Conservation (phyloP, 2,329 filamentous ascomycete genomes). For the Metarhizium album region DNA sequence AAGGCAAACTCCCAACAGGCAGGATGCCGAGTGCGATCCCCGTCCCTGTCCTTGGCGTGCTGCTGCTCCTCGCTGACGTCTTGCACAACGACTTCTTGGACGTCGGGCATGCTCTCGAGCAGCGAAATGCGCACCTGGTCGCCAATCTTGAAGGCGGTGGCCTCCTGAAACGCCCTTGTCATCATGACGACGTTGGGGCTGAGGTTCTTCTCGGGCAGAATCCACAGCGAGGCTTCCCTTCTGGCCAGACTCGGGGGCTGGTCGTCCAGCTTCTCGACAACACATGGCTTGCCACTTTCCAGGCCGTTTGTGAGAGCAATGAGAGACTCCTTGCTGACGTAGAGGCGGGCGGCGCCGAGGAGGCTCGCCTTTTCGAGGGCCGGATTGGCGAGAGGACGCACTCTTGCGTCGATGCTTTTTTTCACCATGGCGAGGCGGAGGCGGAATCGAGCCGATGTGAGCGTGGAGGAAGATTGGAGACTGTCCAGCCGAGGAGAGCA, state of each 20-base stretch:
- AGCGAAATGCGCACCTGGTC: conserved; percentile 54
- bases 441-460: too few species aligned
- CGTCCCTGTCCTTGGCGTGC: conserved; percentile 19
- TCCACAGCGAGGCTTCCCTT: conserved; percentile 39
- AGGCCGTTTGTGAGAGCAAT: conserved; percentile 32
- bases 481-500: too few species aligned
- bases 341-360: conserved; percentile 33
- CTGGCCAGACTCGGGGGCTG: conserved; percentile 10
- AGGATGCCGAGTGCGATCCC: conserved; percentile 17
- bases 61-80: conserved; percentile 37
- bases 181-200: conserved; percentile 60
- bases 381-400: conserved; percentile 30
- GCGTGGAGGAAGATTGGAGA: too few species aligned
- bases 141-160: conserved; percentile 60
- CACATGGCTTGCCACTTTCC: conserved; percentile 32
- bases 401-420: conserved; percentile 27
- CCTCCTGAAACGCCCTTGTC: conserved; percentile 62
- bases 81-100: conserved; percentile 47
- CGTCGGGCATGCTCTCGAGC: conserved; percentile 40
- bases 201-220: conserved; percentile 47
- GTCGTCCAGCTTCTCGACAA: conserved; percentile 24
- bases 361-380: conserved; percentile 31
- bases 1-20: conserved; percentile 27
- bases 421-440: conserved; percentile 18
- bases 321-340: conserved; percentile 36